Evolutionary conservation across 2,329 filamentous ascomycete genomes (phyloP).

Genomic region (Stagonosporopsis chrysanthemi): DNA sequence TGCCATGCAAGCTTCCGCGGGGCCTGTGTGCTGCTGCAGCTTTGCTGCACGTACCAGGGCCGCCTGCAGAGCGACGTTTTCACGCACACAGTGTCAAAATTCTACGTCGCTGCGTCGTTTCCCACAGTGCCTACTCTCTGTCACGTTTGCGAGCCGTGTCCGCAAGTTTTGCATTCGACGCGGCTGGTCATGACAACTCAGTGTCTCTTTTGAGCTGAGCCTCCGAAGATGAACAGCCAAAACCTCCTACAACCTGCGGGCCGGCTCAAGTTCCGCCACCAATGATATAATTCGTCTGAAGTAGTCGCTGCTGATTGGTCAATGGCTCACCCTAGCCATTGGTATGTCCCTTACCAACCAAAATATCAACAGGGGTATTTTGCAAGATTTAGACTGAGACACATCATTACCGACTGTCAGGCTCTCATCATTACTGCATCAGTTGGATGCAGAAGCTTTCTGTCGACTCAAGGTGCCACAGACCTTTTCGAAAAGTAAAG

Average conservation of each 20-base stretch:
- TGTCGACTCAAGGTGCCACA: background rate
- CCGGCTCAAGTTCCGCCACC: conserved; percentile 32
- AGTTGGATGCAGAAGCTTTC: conserved; percentile 10
- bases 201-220: conserved; percentile 21
- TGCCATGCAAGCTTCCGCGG: conserved; percentile 35
- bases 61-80: conserved; percentile 29
- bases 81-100: conserved; percentile 39
- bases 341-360: conserved; percentile 25
- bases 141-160: conserved; percentile 8
- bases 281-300: conserved; percentile 42
- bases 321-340: conserved; percentile 8
- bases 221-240: conserved; percentile 27
- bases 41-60: conserved; percentile 36
- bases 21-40: conserved; percentile 28
- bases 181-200: conserved; percentile 27
- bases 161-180: conserved; percentile 28
- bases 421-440: conserved; percentile 23
- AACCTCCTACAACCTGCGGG: conserved; percentile 18
- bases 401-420: conserved; percentile 11
- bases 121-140: conserved; percentile 3
- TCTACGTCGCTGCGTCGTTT: conserved; percentile 30
- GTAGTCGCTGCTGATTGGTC: conserved; percentile 32
- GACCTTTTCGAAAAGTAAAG: conserved; percentile 5
- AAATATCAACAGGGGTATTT: conserved; percentile 30
- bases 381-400: conserved; percentile 37